Conservation (phyloP, 345 rosid species). For the Brassica napus region DNA sequence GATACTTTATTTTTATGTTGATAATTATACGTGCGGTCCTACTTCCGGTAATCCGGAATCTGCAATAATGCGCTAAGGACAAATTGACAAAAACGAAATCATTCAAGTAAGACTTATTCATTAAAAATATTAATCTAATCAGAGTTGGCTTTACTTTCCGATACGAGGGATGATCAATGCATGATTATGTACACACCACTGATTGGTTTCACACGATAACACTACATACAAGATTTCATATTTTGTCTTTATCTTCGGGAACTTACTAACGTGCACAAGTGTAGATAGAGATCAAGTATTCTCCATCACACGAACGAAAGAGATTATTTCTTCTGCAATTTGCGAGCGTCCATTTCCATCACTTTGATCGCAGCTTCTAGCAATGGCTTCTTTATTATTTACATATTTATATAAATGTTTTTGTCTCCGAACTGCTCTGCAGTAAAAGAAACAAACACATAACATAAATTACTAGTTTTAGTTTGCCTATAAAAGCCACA, state of each 20-base stretch:
- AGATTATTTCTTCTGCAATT: not conserved
- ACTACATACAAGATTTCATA: not conserved
- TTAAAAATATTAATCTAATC: not conserved
- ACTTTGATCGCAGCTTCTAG: constrained; percentile 10
- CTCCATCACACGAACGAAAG: constrained; percentile 4
- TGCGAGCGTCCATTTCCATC: not conserved
- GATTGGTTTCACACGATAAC: not conserved
- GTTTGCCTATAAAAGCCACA: not conserved
- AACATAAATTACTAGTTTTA: not conserved
- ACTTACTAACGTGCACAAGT: constrained; percentile 29
- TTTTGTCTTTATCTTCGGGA: no score
- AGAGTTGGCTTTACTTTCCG: constrained; percentile 9
- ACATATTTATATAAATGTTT: not conserved
- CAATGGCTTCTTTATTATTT: constrained; percentile 31
- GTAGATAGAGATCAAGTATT: constrained; percentile 13
- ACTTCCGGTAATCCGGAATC: not conserved
- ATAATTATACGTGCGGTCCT: not conserved
- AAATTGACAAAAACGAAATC: not conserved
- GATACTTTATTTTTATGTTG: not conserved
- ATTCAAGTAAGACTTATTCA: not conserved
- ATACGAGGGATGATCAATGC: constrained; percentile 2
- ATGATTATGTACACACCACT: constrained; percentile 8
- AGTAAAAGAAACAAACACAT: not conserved
- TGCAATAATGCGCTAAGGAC: not conserved
- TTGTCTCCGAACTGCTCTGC: not conserved